Percentiles rank a stretch among this genome's conserved stretches.
phyloP scores from a whole-genome alignment of 2,329 filamentous ascomycete genomes.

The Venturia effusa region DNA sequence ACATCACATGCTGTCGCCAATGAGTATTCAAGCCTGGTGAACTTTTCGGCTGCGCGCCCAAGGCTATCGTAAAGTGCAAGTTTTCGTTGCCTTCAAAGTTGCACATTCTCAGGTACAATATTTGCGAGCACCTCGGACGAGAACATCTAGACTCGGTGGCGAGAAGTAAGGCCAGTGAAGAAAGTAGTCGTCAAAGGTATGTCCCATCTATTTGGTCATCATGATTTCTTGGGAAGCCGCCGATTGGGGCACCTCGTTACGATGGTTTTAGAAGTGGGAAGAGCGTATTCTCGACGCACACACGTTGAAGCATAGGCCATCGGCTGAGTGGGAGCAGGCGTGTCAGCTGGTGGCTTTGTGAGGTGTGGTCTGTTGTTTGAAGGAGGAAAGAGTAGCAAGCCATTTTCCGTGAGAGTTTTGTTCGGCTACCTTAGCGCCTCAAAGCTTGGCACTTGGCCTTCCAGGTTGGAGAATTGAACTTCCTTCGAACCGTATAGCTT shows the following conservation, averaged over 20 bases:
- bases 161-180: background rate
- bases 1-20: too few species aligned
- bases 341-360: constrained; percentile 51
- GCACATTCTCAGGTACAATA: too few species aligned
- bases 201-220: constrained; percentile 59
- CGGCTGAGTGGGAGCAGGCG: constrained; percentile 32
- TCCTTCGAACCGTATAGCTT: background rate
- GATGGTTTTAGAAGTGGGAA: constrained; percentile 72
- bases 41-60: too few species aligned
- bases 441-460: background rate
- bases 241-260: constrained; percentile 54
- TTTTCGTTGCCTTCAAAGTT: too few species aligned
- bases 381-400: constrained; percentile 27
- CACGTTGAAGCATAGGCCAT: constrained; percentile 21
- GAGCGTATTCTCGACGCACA: constrained; percentile 56
- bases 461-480: background rate
- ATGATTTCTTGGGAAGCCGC: constrained; percentile 53
- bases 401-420: constrained; percentile 7
- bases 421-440: background rate
- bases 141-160: too few species aligned
- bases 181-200: constrained; percentile 25
- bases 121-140: background rate
- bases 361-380: constrained; percentile 53
- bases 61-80: too few species aligned
- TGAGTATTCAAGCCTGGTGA: too few species aligned